Conservation (phyloP, 352 stramenopile genomes). For the Globisporangium alternatum region DNA sequence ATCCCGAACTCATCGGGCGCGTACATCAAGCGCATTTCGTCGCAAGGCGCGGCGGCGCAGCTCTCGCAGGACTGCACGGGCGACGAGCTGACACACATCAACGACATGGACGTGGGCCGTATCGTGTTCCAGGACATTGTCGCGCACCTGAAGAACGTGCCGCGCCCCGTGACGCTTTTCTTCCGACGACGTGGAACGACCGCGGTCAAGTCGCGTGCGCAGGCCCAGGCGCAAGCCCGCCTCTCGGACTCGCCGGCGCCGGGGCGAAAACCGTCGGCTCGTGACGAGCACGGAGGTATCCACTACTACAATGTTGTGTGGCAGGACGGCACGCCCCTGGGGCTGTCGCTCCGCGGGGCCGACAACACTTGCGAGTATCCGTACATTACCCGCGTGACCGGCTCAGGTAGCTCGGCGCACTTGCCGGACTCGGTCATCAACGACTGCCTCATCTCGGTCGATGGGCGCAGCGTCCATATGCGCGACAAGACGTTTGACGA, state of each 20-base stretch:
- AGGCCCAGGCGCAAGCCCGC: conserved; percentile 17
- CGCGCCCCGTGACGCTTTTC: conserved; percentile 74
- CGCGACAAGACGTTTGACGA: conserved; percentile 85
- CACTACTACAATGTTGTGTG: conserved; percentile 85
- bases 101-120: conserved; percentile 77
- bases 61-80: conserved; percentile 80
- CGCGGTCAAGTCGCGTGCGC: conserved; percentile 21
- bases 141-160: conserved; percentile 70
- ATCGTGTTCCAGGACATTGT: conserved; percentile 81
- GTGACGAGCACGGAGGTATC: conserved; percentile 27
- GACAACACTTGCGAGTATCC: conserved; percentile 76
- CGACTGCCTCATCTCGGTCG: conserved; percentile 74
- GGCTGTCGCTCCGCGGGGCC: conserved; percentile 70
- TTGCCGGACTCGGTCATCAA: conserved; percentile 73
- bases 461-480: conserved; percentile 75
- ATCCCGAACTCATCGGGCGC: conserved; percentile 50
- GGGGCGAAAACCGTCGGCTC: conserved; percentile 30
- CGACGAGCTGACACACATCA: conserved; percentile 83
- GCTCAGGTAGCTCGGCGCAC: conserved; percentile 76
- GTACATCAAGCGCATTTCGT: conserved; percentile 83
- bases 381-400: conserved; percentile 85
- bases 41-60: conserved; percentile 63
- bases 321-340: conserved; percentile 71
- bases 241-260: conserved; percentile 42
- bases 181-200: conserved; percentile 44